These are phyloP conservation scores for Pseudogymnoascus sp. DNA, from an alignment of 2,329 filamentous ascomycete species.

Conservation along the genomic window DNA sequence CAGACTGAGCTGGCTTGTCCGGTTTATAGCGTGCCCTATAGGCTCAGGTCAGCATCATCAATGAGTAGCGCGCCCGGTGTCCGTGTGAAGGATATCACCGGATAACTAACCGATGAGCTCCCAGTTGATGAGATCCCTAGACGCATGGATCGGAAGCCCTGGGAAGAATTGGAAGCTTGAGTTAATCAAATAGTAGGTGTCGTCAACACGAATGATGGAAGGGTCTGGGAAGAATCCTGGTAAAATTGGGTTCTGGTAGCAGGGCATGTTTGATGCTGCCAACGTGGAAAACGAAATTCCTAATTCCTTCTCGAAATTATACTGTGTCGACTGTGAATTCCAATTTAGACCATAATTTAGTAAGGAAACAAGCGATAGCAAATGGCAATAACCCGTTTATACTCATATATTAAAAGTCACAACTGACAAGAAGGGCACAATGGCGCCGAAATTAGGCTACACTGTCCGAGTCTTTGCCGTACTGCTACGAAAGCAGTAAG, in stretches of 20 bases:
- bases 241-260: conserved; percentile 25
- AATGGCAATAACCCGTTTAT: background rate
- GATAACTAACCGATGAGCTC: conserved; percentile 15
- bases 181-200: conserved; percentile 37
- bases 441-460: background rate
- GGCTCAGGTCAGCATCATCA: conserved; percentile 28
- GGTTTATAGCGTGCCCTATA: conserved; percentile 34
- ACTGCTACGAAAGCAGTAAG: background rate
- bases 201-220: conserved; percentile 25
- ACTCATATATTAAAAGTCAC: background rate
- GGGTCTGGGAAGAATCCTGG: conserved; percentile 30
- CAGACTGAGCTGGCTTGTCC: conserved; percentile 36
- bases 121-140: conserved; percentile 27
- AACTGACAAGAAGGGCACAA: background rate
- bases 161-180: conserved; percentile 55
- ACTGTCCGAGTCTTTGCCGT: background rate
- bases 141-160: conserved; percentile 38
- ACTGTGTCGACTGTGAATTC: background rate
- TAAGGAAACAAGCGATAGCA: background rate
- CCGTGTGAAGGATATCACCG: background rate
- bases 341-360: background rate
- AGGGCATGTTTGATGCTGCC: background rate
- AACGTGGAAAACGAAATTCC: background rate
- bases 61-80: background rate
- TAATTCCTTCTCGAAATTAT: background rate